Percentiles rank a stretch among this genome's conserved stretches.
These are phyloP conservation scores for Lodderomyces beijingensis DNA, from an alignment of 1,139 yeast species.

Conservation along the genomic window DNA sequence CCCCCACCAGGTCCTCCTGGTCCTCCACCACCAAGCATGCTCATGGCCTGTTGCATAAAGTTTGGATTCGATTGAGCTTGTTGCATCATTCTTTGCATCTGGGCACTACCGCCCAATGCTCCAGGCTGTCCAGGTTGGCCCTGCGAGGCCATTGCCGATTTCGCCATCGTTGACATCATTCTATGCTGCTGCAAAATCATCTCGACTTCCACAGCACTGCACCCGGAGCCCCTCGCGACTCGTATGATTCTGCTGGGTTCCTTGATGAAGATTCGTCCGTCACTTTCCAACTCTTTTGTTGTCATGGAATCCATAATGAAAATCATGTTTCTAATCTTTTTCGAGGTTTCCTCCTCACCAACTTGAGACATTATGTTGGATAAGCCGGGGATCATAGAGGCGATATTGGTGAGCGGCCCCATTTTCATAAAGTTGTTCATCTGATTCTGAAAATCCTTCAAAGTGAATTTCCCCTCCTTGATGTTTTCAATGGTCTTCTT, in stretches of 20 bases:
- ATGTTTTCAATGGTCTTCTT: constrained; percentile 90
- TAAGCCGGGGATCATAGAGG: constrained; percentile 95
- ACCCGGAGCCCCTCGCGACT: constrained; percentile 96
- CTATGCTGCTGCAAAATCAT: constrained; percentile 88
- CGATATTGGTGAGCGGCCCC: constrained; percentile 94
- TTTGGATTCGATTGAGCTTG: constrained; percentile 49
- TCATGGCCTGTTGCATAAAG: constrained; percentile 53
- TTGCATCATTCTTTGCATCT: constrained; percentile 46
- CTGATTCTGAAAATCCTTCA: constrained; percentile 89
- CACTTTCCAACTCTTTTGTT: constrained; percentile 82
- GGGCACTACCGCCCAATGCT: constrained; percentile 19
- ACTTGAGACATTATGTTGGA: constrained; percentile 80
- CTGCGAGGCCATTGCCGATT: constrained; percentile 58
- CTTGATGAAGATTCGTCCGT: constrained; percentile 74
- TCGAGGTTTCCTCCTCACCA: constrained; percentile 86
- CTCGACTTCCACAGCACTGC: constrained; percentile 88
- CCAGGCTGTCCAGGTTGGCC: constrained; percentile 30
- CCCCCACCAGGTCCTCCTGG: constrained; percentile 50
- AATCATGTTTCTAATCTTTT: constrained; percentile 81
- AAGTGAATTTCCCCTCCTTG: constrained; percentile 91
- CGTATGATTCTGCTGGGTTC: constrained; percentile 85
- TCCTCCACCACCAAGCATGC: constrained; percentile 51
- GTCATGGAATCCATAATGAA: constrained; percentile 97
- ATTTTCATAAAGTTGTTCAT: constrained; percentile 92
- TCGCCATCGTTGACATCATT: constrained; percentile 94